phyloP scores from a whole-genome alignment of 805 yeast species.

The Phaffomyces thermotolerans region DNA sequence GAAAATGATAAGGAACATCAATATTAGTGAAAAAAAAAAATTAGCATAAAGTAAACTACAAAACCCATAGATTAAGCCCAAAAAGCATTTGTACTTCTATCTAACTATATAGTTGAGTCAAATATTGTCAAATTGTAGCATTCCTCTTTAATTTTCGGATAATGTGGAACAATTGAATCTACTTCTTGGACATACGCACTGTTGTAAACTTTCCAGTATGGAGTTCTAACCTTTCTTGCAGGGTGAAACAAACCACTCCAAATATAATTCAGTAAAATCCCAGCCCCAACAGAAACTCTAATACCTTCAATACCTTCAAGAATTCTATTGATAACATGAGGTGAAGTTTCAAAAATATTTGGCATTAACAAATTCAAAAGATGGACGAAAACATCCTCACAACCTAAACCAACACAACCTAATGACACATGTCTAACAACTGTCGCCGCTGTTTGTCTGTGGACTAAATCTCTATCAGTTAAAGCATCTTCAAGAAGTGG shows the following conservation, averaged over 20 bases:
- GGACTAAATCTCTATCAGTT: constrained; percentile 85
- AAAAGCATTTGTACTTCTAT: too few species aligned
- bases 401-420: constrained; percentile 66
- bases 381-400: constrained; percentile 80
- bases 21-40: too few species aligned
- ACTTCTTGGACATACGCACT: constrained; percentile 63
- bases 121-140: constrained; percentile 16
- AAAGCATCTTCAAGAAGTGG: constrained; percentile 85
- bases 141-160: constrained; percentile 48
- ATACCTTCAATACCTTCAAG: constrained; percentile 73
- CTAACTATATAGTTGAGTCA: constrained; percentile 14
- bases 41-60: too few species aligned
- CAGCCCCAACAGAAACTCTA: constrained; percentile 68
- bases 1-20: not conserved
- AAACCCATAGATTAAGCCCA: too few species aligned
- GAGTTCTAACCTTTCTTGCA: constrained; percentile 73
- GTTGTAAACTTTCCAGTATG: constrained; percentile 85
- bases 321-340: constrained; percentile 84
- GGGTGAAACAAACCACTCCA: constrained; percentile 93
- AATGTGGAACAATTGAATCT: constrained; percentile 76
- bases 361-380: constrained; percentile 78
- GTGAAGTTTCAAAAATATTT: constrained; percentile 88
- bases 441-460: constrained; percentile 91
- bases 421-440: constrained; percentile 78
- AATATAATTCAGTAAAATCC: constrained; percentile 63